Base-by-base conservation (phyloP, 2,329 filamentous ascomycete genomes). In the Didymella sp. region DNA sequence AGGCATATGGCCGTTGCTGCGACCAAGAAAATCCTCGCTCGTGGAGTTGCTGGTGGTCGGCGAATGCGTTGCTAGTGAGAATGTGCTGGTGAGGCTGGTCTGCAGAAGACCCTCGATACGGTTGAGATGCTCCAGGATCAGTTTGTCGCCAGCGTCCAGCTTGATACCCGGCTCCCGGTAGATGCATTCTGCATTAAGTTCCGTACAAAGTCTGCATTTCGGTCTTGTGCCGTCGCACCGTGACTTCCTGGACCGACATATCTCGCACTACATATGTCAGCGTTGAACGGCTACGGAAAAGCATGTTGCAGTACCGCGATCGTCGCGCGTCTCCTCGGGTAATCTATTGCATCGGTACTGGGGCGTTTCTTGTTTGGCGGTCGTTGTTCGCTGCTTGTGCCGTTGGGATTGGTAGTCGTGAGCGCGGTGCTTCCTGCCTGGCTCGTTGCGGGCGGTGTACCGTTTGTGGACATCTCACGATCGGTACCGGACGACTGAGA, bases 161-260 rank as follows among this genome's bases (percentile, higher is more conserved):
- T 95, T 95, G 80, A 94, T 91, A 2, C 90, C 90, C 6, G 91
- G 91, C 73, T 95, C 91, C 61, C 91, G 85, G 75, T 95, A 95
- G 63, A 93, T 84, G 75, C 91, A 95, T 61, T 94, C 89, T 41
- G 90, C 91, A 51, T 90, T 89, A 37, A 94, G 81, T 73, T 94
- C 91, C 9, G 88, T 87, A 77, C 91, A 95, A 31, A 95, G 86
- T 75, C 91, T 89, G 79, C 91, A 95, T 76, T 92, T 94, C 41
- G 91, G 91, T 65, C 91, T 87, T 9, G 84, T 89, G 51, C 90
- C 90, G 73, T 92, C 89, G 74, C 90, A 92, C 60, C 89, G 84
- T 58, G 89, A 92, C 72, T 93, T 93, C 66, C 90, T 84, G 31
- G 90, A 91, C 17, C 90, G 88, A 71, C 90, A 92, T 56, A 92